Evolutionary conservation across 257 asterid genomes (phyloP), one percentile per base, ranked within the genome.

Genomic region (Striga asiatica): DNA sequence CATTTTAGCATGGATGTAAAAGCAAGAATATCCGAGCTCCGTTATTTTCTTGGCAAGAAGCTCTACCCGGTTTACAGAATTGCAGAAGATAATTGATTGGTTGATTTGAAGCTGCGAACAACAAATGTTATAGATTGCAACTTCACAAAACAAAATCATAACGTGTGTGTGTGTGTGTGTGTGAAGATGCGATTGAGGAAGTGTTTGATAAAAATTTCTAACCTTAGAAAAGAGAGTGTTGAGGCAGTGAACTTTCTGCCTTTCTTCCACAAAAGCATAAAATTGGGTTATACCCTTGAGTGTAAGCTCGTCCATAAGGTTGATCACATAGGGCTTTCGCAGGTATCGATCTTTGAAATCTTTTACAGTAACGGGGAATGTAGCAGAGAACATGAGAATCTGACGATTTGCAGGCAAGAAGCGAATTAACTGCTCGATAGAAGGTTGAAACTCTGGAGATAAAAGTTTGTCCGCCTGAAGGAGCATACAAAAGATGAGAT

Each of bases 191-290:
- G 28, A 12, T 0, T 19, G 41, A 47, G 42, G n/a, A 47, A 23
- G 7, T 42, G 54, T 39, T 19, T 23, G 27, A 31, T 37, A 5
- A 28, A 24, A 20, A 50, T 16, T 29, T 54, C 66, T 56, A 59
- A 83, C 94, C 89, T 81, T 81, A 5, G 89, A 83, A 69, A 83
- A 83, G 21, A 83, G 89, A 5, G 89, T 83, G 68, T 83, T 83
- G 61, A 83, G 94, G 79, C 94, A 80, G 63, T 83, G 89, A 62
- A 83, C 81, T 77, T 83, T 83, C 66, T 83, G 94, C 54, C 94
- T 76, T 72, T 83, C 94, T 76, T 83, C 89, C 49, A 83, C 94
- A 61, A 83, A 83, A 60, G 94, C 94, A 72, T 78, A 83, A 78
- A 37, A 83, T 52, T 80, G 86, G 41, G 86, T 83, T 56, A 83